Evolutionary conservation across 805 yeast species (phyloP).

Genomic region (Debaryomyces prosopidis): DNA sequence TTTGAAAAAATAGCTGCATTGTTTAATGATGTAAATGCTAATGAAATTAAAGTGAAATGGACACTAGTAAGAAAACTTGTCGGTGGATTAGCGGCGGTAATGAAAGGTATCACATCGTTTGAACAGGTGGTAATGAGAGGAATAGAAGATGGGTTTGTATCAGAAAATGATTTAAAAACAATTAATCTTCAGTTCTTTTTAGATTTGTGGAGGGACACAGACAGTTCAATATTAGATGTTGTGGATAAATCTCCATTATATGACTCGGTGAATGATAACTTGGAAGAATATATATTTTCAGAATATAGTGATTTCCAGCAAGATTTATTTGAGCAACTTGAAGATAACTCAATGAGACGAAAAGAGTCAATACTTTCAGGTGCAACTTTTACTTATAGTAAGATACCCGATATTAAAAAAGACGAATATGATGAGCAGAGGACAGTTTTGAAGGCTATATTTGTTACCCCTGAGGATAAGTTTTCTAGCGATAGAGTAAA

Average conservation of each 20-base stretch:
- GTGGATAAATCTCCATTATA: constrained; percentile 39
- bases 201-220: constrained; percentile 64
- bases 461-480: constrained; percentile 51
- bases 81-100: constrained; percentile 53
- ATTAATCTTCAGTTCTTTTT: constrained; percentile 54
- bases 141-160: constrained; percentile 55
- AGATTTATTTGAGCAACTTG: constrained; percentile 44
- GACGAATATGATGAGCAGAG: constrained; percentile 34
- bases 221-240: constrained; percentile 29
- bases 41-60: constrained; percentile 66
- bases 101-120: constrained; percentile 63
- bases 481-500: constrained; percentile 50
- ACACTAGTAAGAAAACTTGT: constrained; percentile 55
- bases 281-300: constrained; percentile 35
- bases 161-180: constrained; percentile 49
- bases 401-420: constrained; percentile 7
- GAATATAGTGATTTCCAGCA: constrained; percentile 9
- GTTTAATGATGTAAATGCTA: constrained; percentile 44
- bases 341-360: constrained; percentile 67
- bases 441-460: constrained; percentile 52
- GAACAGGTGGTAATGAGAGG: constrained; percentile 62
- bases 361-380: constrained; percentile 57
- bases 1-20: constrained; percentile 61
- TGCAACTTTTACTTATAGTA: constrained; percentile 43
- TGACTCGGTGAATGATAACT: constrained; percentile 47